Conservation (phyloP, 345 rosid species). For the Stellera chamaejasme region DNA sequence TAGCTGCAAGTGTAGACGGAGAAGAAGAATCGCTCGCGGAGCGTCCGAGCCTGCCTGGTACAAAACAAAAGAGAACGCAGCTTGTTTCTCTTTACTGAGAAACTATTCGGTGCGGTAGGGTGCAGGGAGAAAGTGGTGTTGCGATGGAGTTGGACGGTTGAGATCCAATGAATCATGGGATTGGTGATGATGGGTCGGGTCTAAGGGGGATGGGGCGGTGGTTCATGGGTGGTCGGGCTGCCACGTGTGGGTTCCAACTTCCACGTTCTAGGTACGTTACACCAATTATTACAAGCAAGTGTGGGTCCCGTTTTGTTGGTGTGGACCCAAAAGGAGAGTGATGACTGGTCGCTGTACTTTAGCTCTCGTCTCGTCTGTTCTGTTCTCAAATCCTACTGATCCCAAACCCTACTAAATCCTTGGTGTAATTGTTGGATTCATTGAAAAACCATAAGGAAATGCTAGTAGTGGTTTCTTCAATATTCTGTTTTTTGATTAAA, state of each 20-base stretch:
- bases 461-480: no score
- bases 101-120: conserved; percentile 14
- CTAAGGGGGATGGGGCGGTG: background rate
- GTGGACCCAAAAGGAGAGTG: conserved; percentile 18
- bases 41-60: conserved; percentile 5
- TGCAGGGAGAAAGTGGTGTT: conserved; percentile 11
- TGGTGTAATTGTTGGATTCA: no score
- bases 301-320: conserved; percentile 19
- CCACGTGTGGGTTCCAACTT: conserved; percentile 17
- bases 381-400: no score
- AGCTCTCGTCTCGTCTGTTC: no score
- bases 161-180: background rate
- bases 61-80: conserved; percentile 2
- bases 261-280: conserved; percentile 8
- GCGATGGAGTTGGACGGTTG: background rate
- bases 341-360: no score
- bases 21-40: conserved; percentile 21
- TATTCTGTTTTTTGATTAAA: no score
- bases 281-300: conserved; percentile 17
- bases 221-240: conserved; percentile 1
- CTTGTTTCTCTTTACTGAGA: conserved; percentile 1
- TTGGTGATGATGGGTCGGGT: background rate
- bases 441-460: no score
- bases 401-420: no score
- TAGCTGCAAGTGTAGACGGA: conserved; percentile 36